phyloP scores from a whole-genome alignment of 768 basidiomycete species.

The Sutorius australiensis region DNA sequence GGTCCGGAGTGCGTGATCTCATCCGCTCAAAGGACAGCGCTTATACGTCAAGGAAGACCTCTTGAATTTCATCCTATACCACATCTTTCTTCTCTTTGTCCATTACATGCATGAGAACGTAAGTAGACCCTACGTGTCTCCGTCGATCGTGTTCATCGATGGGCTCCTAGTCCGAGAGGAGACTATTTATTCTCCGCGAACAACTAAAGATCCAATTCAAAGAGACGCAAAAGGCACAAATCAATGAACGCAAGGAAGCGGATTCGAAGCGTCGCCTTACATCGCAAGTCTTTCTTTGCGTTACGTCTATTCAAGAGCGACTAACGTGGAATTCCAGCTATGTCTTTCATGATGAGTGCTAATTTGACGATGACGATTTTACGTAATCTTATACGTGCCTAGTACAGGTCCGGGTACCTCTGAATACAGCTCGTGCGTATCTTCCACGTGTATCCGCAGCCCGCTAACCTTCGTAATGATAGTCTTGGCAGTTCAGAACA shows the following conservation, averaged over 20 bases:
- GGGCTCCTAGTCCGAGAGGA: conserved; percentile 43
- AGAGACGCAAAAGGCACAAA: conserved; percentile 69
- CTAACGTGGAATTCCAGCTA: conserved; percentile 41
- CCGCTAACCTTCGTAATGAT: conserved; percentile 3
- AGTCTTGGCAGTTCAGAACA: conserved; percentile 87
- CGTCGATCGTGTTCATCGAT: conserved; percentile 1
- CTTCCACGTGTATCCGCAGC: background rate
- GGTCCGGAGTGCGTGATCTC: conserved; percentile 34
- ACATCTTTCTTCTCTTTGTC: conserved; percentile 75
- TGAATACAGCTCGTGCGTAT: conserved; percentile 63
- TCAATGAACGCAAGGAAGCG: conserved; percentile 68
- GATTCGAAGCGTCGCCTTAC: conserved; percentile 82
- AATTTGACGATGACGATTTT: conserved; percentile 4
- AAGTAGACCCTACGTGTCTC: conserved; percentile 14
- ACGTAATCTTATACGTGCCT: conserved; percentile 12
- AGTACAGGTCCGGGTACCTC: conserved; percentile 72
- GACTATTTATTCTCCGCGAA: conserved; percentile 64
- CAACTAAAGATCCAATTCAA: conserved; percentile 72
- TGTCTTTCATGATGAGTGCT: conserved; percentile 70
- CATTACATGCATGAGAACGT: conserved; percentile 64
- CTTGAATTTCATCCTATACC: conserved; percentile 74
- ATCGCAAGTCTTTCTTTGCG: conserved; percentile 49
- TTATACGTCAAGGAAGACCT: conserved; percentile 39
- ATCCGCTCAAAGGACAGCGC: background rate
- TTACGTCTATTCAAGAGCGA: conserved; percentile 5